Percentiles rank a stretch among this genome's conserved stretches.
Conservation (phyloP, 768 basidiomycete species). For the Candolleomyces efflorescens region DNA sequence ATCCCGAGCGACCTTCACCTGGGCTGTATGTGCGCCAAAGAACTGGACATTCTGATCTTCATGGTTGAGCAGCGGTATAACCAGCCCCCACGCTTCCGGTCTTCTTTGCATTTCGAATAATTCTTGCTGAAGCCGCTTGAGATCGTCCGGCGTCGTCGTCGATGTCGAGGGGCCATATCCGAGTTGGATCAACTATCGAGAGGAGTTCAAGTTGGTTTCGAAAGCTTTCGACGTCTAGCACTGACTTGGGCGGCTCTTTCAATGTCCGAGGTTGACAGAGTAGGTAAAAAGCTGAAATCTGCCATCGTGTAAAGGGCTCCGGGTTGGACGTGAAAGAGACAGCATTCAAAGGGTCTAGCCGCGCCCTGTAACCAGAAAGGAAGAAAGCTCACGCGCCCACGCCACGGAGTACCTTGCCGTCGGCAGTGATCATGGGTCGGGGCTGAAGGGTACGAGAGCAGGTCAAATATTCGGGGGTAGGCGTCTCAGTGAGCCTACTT, state of each 20-base stretch:
- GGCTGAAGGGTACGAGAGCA: too few species aligned
- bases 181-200: conserved; percentile 59
- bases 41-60: conserved; percentile 84
- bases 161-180: conserved; percentile 53
- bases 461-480: too few species aligned
- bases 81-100: conserved; percentile 80
- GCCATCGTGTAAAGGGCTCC: neutral
- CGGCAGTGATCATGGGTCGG: too few species aligned
- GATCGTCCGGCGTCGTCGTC: conserved; percentile 48
- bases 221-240: conserved; percentile 1
- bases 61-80: conserved; percentile 70
- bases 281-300: conserved; percentile 11
- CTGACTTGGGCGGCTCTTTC: conserved; percentile 12
- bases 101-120: conserved; percentile 73
- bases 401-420: too few species aligned
- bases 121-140: conserved; percentile 64
- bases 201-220: conserved; percentile 2
- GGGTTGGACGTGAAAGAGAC: too few species aligned
- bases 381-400: too few species aligned
- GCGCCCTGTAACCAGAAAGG: too few species aligned
- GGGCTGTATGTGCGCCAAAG: conserved; percentile 91
- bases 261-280: conserved; percentile 13
- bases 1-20: conserved; percentile 91
- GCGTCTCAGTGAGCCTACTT: too few species aligned
- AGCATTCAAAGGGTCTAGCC: too few species aligned